These are phyloP conservation scores for Pseudogymnoascus verrucosus DNA, from an alignment of 2,329 filamentous ascomycete species.

Conservation along the genomic window DNA sequence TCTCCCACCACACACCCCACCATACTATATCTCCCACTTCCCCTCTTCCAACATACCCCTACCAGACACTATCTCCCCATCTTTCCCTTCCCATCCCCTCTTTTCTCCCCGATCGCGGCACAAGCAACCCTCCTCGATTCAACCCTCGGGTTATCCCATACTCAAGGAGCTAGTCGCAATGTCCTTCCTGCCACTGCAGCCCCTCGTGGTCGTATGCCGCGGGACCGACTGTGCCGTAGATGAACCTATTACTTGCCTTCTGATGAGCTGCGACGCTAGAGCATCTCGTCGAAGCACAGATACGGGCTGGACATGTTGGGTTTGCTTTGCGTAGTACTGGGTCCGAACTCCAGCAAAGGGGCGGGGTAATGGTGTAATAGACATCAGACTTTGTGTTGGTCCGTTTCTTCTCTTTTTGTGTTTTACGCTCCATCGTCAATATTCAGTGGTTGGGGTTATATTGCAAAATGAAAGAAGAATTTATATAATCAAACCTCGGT, in stretches of 20 bases:
- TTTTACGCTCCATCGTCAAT: background rate
- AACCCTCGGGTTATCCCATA: conserved; percentile 25
- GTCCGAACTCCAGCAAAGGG: background rate
- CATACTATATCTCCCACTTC: background rate
- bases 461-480: background rate
- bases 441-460: background rate
- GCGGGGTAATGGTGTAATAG: background rate
- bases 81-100: too few relatives aligned
- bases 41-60: background rate
- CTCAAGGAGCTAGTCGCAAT: conserved; percentile 27
- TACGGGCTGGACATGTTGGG: conserved; percentile 50
- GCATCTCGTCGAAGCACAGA: conserved; percentile 56
- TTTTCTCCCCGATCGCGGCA: conserved; percentile 17
- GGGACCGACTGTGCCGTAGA: conserved; percentile 29
- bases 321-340: background rate
- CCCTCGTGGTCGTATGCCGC: background rate
- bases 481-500: background rate
- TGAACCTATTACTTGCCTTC: conserved; percentile 36
- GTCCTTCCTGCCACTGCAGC: conserved; percentile 19
- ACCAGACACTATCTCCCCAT: background rate
- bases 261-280: conserved; percentile 58
- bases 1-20: background rate
- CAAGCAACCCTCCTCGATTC: conserved; percentile 28
- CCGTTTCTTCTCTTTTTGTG: background rate
- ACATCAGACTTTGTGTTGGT: background rate